Percentiles rank a stretch among this genome's conserved stretches.
These are phyloP conservation scores for Cladophialophora chaetospira DNA, from an alignment of 2,329 filamentous ascomycete species.

Conservation along the genomic window DNA sequence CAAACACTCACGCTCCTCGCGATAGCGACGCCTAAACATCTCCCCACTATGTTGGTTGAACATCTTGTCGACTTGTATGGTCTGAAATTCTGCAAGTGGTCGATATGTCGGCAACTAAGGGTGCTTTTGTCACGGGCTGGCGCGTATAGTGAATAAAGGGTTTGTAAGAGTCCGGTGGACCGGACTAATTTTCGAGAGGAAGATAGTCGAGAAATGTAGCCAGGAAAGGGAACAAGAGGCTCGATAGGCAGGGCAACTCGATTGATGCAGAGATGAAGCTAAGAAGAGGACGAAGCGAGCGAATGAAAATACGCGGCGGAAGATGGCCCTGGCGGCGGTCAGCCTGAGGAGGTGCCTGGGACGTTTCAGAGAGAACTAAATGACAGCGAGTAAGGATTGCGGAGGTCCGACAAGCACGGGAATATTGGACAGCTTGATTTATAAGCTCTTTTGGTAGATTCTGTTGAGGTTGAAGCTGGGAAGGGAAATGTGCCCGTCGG, in stretches of 20 bases:
- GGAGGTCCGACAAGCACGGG: too few species aligned
- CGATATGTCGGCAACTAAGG: background rate
- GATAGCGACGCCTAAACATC: conserved; percentile 22
- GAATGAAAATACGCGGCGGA: conserved; percentile 1
- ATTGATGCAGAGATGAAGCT: conserved; percentile 1
- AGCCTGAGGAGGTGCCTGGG: background rate
- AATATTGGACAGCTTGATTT: too few species aligned
- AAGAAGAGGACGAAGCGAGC: conserved; percentile 2
- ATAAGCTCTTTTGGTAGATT: conserved; percentile 1
- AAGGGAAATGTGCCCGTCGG: too few species aligned
- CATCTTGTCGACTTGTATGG: conserved; percentile 14
- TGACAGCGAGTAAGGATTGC: background rate
- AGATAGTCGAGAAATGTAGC: background rate
- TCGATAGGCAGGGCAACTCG: background rate
- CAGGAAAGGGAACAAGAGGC: background rate
- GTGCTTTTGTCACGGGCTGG: background rate
- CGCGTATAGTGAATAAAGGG: background rate
- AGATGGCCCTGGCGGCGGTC: background rate
- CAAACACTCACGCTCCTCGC: conserved; percentile 20
- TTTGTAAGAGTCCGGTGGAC: background rate
- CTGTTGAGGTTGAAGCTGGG: too few species aligned
- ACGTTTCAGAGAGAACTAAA: background rate
- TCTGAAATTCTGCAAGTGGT: background rate
- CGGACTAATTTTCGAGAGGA: background rate
- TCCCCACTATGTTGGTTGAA: conserved; percentile 24